Evolutionary conservation across 192 early-diverging fungal genomes (phyloP), one percentile per base, ranked within the genome.

Genomic region (Coemansia pectinata): DNA sequence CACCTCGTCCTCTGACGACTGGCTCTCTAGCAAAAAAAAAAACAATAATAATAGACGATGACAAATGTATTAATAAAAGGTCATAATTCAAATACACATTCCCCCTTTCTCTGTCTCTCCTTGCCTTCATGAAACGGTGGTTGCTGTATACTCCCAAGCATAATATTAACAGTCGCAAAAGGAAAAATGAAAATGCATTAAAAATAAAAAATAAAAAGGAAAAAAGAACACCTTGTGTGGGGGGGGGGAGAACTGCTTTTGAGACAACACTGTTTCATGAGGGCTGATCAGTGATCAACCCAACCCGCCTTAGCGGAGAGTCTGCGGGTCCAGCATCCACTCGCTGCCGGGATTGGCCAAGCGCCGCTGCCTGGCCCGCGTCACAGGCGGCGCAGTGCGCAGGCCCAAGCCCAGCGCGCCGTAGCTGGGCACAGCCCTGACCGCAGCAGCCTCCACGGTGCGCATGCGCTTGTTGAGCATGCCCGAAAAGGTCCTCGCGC

Each of bases 391-490:
- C 11, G 10, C 59, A n/a, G 36, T 33, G 4, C 59, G 38, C 48
- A 73, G 59, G 7, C 65, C 71, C 9, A 67, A 17, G 7, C 71
- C 71, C 29, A 67, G 42, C 19, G 55, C 64, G 25, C 65, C 70
- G 4, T 72, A 66, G 71, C 45, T 60, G 27, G 44, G 63, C 55
- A 29, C 39, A 33, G 14, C 21, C 29, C 40, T 1, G 12, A 10
- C 48, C 21, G 21, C 21, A 14, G 36, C 11, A 41, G 17, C 2
- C 19, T 8, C 12, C 11, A 60, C 72, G 27, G 63, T 68, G 7
- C 78, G 72, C 63, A 74, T 36, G 0, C 78, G 68, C 63, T 79
- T 79, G 15, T 31, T 55, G 11, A 64, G 72, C 78, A 79, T 67
- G 2, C 72, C 78, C 12, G 72, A 74, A 27, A 74, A 80, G 0